phyloP scores from a whole-genome alignment of 176 grass and related monocot genomes.

The Aechmea fasciata region DNA sequence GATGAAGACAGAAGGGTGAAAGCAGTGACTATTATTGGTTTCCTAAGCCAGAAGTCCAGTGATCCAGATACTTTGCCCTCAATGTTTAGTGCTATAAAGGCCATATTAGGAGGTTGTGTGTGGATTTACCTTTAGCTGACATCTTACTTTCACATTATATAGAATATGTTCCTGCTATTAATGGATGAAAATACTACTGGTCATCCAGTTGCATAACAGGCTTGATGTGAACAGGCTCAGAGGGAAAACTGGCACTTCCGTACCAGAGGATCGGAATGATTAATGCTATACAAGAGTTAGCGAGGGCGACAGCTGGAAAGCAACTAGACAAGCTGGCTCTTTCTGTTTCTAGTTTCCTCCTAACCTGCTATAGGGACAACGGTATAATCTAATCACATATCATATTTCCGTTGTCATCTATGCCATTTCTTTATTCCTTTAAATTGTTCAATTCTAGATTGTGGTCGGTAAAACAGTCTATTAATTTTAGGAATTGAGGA shows the following conservation, averaged over 20 bases:
- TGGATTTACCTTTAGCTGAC: too few species aligned
- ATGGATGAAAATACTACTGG: not conserved
- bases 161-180: not conserved
- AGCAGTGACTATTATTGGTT: slow-evolving; percentile 69
- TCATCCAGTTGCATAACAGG: slow-evolving; percentile 14
- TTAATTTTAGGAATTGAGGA: slow-evolving; percentile 80
- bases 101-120: slow-evolving; percentile 69
- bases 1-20: slow-evolving; percentile 71
- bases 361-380: slow-evolving; percentile 76
- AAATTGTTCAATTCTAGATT: not conserved
- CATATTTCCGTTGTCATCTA: slow-evolving; percentile 24
- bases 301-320: slow-evolving; percentile 60
- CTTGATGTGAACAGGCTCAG: slow-evolving; percentile 66
- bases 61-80: slow-evolving; percentile 77
- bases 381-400: slow-evolving; percentile 40
- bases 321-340: slow-evolving; percentile 60
- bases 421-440: slow-evolving; percentile 6
- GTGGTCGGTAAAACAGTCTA: not conserved
- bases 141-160: too few species aligned
- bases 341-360: slow-evolving; percentile 63
- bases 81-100: slow-evolving; percentile 76
- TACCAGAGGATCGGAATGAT: slow-evolving; percentile 83
- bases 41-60: slow-evolving; percentile 76
- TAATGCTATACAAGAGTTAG: slow-evolving; percentile 66
- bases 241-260: slow-evolving; percentile 78